Conservation (phyloP, 2,329 filamentous ascomycete species). For the Rutstroemia sp. region DNA sequence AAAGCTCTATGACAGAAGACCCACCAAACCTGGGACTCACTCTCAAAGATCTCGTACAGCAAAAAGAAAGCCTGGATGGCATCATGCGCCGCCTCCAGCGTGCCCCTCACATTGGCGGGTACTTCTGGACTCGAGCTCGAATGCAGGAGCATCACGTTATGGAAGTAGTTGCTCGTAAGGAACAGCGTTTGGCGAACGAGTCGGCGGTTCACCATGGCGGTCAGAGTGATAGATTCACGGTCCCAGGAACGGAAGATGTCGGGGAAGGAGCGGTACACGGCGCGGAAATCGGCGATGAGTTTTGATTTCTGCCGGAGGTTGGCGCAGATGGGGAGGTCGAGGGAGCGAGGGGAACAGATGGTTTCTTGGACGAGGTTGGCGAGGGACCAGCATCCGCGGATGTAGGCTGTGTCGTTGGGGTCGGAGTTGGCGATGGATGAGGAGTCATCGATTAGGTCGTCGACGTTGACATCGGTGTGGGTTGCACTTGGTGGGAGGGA, state of each 20-base stretch:
- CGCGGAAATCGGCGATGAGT: constrained; percentile 61
- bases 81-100: constrained; percentile 68
- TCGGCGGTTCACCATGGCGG: constrained; percentile 51
- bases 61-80: constrained; percentile 70
- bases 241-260: constrained; percentile 63
- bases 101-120: constrained; percentile 58
- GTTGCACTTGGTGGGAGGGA: constrained; percentile 72
- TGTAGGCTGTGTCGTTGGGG: constrained; percentile 62
- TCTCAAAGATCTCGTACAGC: constrained; percentile 59
- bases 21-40: constrained; percentile 76
- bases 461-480: constrained; percentile 71
- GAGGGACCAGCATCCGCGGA: constrained; percentile 63
- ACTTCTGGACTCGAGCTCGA: constrained; percentile 58
- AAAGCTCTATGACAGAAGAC: constrained; percentile 77
- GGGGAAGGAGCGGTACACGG: constrained; percentile 67
- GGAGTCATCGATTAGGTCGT: constrained; percentile 61
- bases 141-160: constrained; percentile 74
- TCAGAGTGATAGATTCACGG: constrained; percentile 48
- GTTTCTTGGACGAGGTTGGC: constrained; percentile 72
- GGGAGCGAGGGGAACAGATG: constrained; percentile 66
- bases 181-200: constrained; percentile 69
- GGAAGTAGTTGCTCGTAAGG: constrained; percentile 74
- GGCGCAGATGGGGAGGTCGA: constrained; percentile 64
- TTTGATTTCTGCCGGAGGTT: constrained; percentile 62
- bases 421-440: constrained; percentile 49